Evolutionary conservation across 2,329 filamentous ascomycete genomes (phyloP).

Genomic region (Pestalotiopsis sp.): DNA sequence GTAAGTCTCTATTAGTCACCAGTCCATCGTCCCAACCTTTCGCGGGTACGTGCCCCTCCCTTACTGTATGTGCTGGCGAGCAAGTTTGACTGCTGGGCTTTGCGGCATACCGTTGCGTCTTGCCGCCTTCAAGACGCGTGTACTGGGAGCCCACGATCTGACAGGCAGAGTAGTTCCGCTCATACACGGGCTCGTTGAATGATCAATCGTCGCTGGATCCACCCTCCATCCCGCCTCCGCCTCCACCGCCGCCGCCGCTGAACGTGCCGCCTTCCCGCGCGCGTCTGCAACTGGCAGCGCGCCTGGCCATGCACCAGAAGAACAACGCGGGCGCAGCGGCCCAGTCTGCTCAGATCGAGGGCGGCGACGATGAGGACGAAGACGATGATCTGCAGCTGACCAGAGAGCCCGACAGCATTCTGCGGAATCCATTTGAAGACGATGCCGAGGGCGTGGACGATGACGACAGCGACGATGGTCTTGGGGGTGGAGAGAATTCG

Average conservation of each 20-base stretch:
- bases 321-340: constrained; percentile 50
- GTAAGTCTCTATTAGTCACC: constrained; percentile 48
- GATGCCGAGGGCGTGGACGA: constrained; percentile 55
- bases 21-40: neutral
- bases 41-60: neutral
- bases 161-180: constrained; percentile 51
- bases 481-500: constrained; percentile 39
- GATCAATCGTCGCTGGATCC: constrained; percentile 53
- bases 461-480: constrained; percentile 42
- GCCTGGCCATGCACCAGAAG: constrained; percentile 77
- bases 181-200: constrained; percentile 60
- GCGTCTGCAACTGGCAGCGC: constrained; percentile 85
- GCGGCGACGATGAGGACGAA: constrained; percentile 40
- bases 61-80: neutral
- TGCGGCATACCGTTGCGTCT: neutral
- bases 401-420: constrained; percentile 23
- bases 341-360: constrained; percentile 42
- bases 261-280: constrained; percentile 87
- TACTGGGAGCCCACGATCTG: neutral
- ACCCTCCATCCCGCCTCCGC: constrained; percentile 61
- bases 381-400: constrained; percentile 31
- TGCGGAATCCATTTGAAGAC: constrained; percentile 40
- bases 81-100: neutral
- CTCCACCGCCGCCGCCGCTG: constrained; percentile 75
- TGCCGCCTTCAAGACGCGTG: neutral